A percentile compares a stretch with the other conserved stretches of the same genome.
Conservation (phyloP, 371 early-diverging fungal genomes). For the Dinochytrium kinnereticum region DNA sequence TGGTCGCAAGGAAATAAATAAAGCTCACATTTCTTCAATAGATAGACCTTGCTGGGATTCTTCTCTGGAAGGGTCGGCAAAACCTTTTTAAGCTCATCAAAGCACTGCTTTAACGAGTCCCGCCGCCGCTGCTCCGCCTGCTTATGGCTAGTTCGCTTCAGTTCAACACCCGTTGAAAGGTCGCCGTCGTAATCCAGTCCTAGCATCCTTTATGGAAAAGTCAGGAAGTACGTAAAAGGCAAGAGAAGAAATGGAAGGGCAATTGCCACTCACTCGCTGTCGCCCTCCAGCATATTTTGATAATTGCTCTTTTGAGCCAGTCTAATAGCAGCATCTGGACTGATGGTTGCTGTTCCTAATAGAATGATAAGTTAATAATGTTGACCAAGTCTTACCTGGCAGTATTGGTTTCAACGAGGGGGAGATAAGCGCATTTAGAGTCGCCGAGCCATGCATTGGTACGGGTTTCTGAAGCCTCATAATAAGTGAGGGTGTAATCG, state of each 20-base stretch:
- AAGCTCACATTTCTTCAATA: slow-evolving; percentile 55
- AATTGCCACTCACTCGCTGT: slow-evolving; percentile 73
- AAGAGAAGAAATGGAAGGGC: not conserved
- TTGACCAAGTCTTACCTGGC: slow-evolving; percentile 24
- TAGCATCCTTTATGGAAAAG: slow-evolving; percentile 12
- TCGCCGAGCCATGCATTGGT: slow-evolving; percentile 43
- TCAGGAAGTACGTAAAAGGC: not conserved
- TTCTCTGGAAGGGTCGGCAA: slow-evolving; percentile 73
- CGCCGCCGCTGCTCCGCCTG: slow-evolving; percentile 94
- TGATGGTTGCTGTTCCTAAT: slow-evolving; percentile 28
- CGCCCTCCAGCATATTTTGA: slow-evolving; percentile 82
- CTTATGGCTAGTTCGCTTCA: slow-evolving; percentile 74
- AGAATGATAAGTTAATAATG: not conserved
- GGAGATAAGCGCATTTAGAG: slow-evolving; percentile 45
- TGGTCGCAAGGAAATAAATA: not conserved
- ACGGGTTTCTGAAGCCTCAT: slow-evolving; percentile 62
- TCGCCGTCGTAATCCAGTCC: slow-evolving; percentile 17
- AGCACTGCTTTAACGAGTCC: slow-evolving; percentile 84
- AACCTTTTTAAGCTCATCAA: slow-evolving; percentile 76
- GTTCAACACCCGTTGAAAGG: slow-evolving; percentile 4
- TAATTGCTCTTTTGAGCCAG: slow-evolving; percentile 86
- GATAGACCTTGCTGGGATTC: slow-evolving; percentile 65
- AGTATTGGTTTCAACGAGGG: slow-evolving; percentile 49
- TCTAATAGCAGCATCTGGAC: slow-evolving; percentile 55
- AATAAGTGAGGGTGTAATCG: slow-evolving; percentile 69